These are phyloP conservation scores for Globisporangium perplexum DNA, from an alignment of 352 stramenopile genomes.

Conservation along the genomic window DNA sequence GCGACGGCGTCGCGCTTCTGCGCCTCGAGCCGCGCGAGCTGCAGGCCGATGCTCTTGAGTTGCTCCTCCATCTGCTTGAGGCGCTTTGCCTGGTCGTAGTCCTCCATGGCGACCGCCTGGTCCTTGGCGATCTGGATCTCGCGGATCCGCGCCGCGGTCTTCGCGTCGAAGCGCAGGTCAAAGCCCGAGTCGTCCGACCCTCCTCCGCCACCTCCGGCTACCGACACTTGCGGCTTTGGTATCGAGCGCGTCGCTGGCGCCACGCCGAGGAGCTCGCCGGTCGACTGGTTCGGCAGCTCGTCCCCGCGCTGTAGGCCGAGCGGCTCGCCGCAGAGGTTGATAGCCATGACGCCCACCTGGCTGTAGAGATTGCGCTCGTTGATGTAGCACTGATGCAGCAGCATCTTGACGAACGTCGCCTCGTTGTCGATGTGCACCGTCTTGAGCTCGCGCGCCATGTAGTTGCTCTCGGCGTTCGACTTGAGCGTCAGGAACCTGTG, in stretches of 20 bases:
- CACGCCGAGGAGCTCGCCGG: constrained; percentile 22
- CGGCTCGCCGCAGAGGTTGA: constrained; percentile 80
- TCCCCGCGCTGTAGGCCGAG: constrained; percentile 15
- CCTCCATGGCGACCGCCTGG: constrained; percentile 80
- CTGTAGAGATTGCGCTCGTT: constrained; percentile 89
- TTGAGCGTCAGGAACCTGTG: constrained; percentile 69
- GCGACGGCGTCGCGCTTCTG: constrained; percentile 87
- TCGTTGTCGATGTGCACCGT: constrained; percentile 88
- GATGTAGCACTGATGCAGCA: constrained; percentile 86
- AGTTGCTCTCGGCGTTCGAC: constrained; percentile 77
- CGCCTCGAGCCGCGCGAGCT: constrained; percentile 81
- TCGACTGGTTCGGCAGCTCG: constrained; percentile 51
- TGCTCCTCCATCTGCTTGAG: constrained; percentile 85
- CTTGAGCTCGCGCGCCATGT: constrained; percentile 90
- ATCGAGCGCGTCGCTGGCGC: constrained; percentile 14
- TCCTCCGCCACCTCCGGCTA: background rate
- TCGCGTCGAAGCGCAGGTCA: constrained; percentile 87
- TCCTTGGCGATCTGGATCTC: constrained; percentile 86
- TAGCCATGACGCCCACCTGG: constrained; percentile 89
- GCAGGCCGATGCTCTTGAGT: constrained; percentile 85
- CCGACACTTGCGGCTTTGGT: constrained; percentile 11
- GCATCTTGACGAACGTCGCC: constrained; percentile 79
- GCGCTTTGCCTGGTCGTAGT: constrained; percentile 88
- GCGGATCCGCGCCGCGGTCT: constrained; percentile 84
- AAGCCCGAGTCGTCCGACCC: constrained; percentile 54